Evolutionary conservation across 352 stramenopile genomes (phyloP), one percentile per base, ranked within the genome.

Genomic region (Pythium plurisporium): DNA sequence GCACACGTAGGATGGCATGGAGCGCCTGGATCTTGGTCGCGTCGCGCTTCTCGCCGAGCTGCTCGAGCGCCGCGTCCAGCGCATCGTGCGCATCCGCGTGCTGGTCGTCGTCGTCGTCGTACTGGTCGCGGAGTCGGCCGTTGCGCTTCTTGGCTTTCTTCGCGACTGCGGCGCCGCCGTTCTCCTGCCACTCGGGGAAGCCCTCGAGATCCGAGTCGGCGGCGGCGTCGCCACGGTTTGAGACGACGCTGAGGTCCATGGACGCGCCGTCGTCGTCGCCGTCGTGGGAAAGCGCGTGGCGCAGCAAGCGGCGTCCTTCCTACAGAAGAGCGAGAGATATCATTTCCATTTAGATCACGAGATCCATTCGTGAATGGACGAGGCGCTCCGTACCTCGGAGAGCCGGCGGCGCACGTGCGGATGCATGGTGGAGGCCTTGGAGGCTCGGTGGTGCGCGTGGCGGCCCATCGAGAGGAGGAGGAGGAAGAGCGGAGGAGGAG

Each of bases 1-100:
- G 58, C 49, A 86, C 47, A 2, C 20, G 23, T 31, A 85, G 46
- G 56, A 88, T 82, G 61, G 81, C 81, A 17, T 76, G 58, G 17
- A 88, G 58, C 10, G 75, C 78, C n/a, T 69, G 54, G 54, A 85
- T 62, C 55, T 86, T 86, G 37, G 68, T 80, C 17, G 67, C 67
- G 52, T 88, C 78, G 38, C 78, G 73, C 68, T 88, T 88, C 66
- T 88, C 78, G 19, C 40, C 64, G 38, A 88, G 72, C 53, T 82
- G 62, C 41, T 83, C 78, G 23, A 86, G 72, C 6, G 72, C 72
- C 5, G 71, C 63, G 41, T 87, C 72, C 20, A 87, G 70, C 29
- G 76, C 73, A n/a, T 76, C 52, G 31, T 67, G 66, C 15, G 69
- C 68, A 10, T 57, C 55, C 8, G 57, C 51, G 26, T 77, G n/a